A percentile compares a stretch with the other conserved stretches of the same genome.
Evolutionary conservation across 495 filamentous ascomycete species (phyloP).

Genomic region (Cryomyces minteri): DNA sequence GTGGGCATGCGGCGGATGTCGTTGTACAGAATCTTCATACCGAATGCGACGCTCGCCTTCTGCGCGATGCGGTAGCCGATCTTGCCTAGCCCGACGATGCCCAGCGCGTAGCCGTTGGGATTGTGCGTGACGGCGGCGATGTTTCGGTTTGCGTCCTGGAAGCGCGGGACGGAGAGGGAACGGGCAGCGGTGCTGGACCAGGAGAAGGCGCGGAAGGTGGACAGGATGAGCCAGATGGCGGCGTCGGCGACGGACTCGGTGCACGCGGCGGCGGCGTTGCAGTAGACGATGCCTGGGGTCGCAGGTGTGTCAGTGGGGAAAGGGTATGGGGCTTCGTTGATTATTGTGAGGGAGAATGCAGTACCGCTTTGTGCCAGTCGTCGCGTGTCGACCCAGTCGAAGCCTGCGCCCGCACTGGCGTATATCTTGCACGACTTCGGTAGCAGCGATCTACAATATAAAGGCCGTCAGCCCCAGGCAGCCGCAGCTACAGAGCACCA

Average conservation of each 20-base stretch:
- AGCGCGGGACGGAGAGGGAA: conserved; percentile 20
- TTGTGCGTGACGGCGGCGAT: conserved; percentile 38
- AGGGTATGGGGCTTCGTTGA: not conserved
- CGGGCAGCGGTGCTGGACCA: conserved; percentile 39
- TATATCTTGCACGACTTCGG: conserved; percentile 47
- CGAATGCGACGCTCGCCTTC: conserved; percentile 38
- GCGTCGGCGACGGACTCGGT: conserved; percentile 52
- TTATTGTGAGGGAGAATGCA: conserved; percentile 22
- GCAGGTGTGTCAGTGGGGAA: not conserved
- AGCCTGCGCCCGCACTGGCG: conserved; percentile 56
- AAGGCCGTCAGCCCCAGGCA: not conserved
- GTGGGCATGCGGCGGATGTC: conserved; percentile 40
- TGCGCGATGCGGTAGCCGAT: conserved; percentile 50
- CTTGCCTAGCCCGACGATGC: conserved; percentile 48
- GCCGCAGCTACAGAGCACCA: no score
- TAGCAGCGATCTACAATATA: conserved; percentile 24
- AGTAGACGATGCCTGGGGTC: conserved; percentile 43
- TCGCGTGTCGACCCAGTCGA: conserved; percentile 59
- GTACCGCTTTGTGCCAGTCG: conserved; percentile 38
- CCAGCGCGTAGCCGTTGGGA: conserved; percentile 33
- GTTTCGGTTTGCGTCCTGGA: conserved; percentile 36
- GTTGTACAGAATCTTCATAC: conserved; percentile 51
- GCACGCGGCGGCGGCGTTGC: conserved; percentile 48
- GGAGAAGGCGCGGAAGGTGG: conserved; percentile 42
- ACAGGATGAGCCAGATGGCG: conserved; percentile 42